phyloP scores from a whole-genome alignment of 352 stramenopile species.

The Globisporangium camurandrum region DNA sequence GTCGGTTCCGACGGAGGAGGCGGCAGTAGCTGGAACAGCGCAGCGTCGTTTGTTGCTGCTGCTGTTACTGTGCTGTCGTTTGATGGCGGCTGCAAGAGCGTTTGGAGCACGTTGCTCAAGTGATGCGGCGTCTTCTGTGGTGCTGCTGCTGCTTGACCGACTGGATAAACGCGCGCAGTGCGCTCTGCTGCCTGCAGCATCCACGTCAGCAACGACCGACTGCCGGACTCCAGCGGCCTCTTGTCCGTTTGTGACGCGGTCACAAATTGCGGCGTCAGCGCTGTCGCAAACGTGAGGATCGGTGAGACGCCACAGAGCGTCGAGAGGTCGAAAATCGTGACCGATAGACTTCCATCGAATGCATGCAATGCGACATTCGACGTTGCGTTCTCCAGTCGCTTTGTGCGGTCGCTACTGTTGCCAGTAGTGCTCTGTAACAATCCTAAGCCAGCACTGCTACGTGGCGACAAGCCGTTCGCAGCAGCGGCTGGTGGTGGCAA shows the following conservation, averaged over 20 bases:
- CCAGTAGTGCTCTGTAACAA: no score
- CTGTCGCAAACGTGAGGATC: constrained; percentile 59
- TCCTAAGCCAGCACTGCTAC: constrained; percentile 25
- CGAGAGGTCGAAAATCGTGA: constrained; percentile 67
- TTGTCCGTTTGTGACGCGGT: constrained; percentile 4
- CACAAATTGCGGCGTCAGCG: constrained; percentile 19
- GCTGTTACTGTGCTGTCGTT: not conserved
- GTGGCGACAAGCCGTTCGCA: constrained; percentile 32
- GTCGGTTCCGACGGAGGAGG: constrained; percentile 1
- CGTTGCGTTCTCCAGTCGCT: constrained; percentile 38
- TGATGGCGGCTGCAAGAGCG: constrained; percentile 18
- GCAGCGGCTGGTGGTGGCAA: constrained; percentile 19
- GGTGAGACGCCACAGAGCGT: constrained; percentile 68
- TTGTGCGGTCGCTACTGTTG: constrained; percentile 20
- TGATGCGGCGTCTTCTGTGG: constrained; percentile 19
- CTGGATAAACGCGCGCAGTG: constrained; percentile 9
- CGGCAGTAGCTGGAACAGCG: no score
- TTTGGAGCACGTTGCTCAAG: constrained; percentile 34
- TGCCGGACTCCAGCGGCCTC: constrained; percentile 17
- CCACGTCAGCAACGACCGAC: constrained; percentile 51
- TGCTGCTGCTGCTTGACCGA: not conserved
- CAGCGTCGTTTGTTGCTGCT: not conserved
- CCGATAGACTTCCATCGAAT: constrained; percentile 60
- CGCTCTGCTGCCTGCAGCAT: constrained; percentile 43
- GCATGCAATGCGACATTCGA: constrained; percentile 31